Base-by-base conservation (phyloP, 176 grass and related monocot genomes). In the Triticum monococcum region DNA sequence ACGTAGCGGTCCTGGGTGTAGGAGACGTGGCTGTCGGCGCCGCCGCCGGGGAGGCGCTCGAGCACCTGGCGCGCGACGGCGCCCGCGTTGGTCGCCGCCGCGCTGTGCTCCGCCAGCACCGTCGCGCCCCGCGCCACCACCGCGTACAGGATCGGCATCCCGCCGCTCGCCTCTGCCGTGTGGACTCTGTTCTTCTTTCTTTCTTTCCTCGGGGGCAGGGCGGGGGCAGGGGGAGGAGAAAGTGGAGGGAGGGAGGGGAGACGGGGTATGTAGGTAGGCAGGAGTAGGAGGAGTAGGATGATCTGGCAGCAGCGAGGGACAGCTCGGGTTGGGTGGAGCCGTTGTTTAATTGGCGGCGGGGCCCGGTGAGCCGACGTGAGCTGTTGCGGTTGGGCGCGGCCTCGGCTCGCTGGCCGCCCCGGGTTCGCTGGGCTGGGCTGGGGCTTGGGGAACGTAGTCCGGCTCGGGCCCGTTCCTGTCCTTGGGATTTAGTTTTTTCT, bases 1-100 rank as follows among this genome's bases (percentile, higher is more conserved):
- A 93, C 85, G 78, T 94, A 93, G 18, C 92, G 92, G 79, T 99
- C 97, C 94, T 94, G 97, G 64, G 97, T 94, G 90, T 96, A 99
- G 86, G 97, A 99, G 83, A 96, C 92, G 80, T 99, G 92, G 90
- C 92, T 94, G 83, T 99, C 97, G 62, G 91, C 88, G 66, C 41
- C 87, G 50, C 81, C 86, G 88, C 36, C 77, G 23, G 82, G 91
- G 87, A 91, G 92, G 63, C 89, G 89, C 79, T 99, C 97, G 33
- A 99, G 94, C 45, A 99, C 86, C 94, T 99, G 94, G 43, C 97
- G 87, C 80, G 97, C 97, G 63, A 99, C 84, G 78, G 94, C 67
- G 89, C 81, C 80, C 1, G 97, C 94, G 97, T 96, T 99, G 23
- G 87, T 89, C 20, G 87, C 87, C 31, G 97, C 88, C 0, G 87